Conservation (phyloP, 805 yeast genomes). For the Ogataea kodamae region DNA sequence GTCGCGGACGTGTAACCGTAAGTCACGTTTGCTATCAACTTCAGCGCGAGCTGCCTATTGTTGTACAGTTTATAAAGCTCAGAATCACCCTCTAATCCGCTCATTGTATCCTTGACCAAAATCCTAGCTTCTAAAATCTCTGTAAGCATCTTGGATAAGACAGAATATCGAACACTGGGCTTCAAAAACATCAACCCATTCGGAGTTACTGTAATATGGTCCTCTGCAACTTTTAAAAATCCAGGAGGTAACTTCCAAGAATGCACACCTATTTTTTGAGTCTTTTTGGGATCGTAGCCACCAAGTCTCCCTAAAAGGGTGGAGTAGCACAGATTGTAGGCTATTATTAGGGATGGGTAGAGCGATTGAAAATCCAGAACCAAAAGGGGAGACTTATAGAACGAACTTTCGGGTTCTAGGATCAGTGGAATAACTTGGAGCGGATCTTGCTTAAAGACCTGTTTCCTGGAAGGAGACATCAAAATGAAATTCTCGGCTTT, state of each 20-base stretch:
- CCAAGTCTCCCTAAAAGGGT: conserved; percentile 63
- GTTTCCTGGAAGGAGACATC: conserved; percentile 73
- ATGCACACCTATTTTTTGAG: conserved; percentile 52
- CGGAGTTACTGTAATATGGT: conserved; percentile 70
- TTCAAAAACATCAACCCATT: conserved; percentile 83
- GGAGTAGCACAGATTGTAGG: conserved; percentile 83
- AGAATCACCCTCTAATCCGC: conserved; percentile 42
- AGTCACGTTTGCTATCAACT: conserved; percentile 89
- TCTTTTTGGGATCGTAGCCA: conserved; percentile 42
- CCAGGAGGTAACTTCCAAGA: conserved; percentile 54
- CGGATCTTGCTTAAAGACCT: conserved; percentile 81
- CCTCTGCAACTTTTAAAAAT: conserved; percentile 46
- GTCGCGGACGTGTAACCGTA: conserved; percentile 96
- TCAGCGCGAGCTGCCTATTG: conserved; percentile 81
- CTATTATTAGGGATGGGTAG: conserved; percentile 90
- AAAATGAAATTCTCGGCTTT: conserved; percentile 71
- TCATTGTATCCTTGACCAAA: conserved; percentile 74
- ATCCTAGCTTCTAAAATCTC: conserved; percentile 80
- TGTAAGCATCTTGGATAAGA: conserved; percentile 77
- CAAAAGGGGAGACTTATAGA: conserved; percentile 82
- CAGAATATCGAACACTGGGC: conserved; percentile 59
- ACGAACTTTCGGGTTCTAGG: conserved; percentile 85
- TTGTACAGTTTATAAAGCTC: conserved; percentile 56
- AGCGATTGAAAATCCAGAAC: conserved; percentile 92
- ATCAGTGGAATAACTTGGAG: conserved; percentile 85